Evolutionary conservation across 2,329 filamentous ascomycete species (phyloP).

Genomic region (Penicillium frequentans): DNA sequence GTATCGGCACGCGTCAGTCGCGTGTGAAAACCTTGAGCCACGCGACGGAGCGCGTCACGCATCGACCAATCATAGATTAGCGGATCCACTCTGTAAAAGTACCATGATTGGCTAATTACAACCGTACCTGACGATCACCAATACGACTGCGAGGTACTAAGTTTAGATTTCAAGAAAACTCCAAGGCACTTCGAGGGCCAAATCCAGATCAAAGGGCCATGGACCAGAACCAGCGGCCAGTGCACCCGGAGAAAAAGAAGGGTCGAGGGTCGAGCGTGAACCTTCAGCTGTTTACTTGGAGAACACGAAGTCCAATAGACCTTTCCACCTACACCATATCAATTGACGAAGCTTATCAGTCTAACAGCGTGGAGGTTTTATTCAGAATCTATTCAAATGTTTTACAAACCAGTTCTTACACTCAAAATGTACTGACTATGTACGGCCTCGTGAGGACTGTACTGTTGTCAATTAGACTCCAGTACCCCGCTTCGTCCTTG

Average conservation of each 20-base stretch:
- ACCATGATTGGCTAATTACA: background rate
- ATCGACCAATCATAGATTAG: constrained; percentile 8
- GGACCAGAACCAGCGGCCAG: background rate
- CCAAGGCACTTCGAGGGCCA: background rate
- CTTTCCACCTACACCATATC: background rate
- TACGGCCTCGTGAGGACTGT: background rate
- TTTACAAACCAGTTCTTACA: background rate
- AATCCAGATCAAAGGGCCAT: background rate
- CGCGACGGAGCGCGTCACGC: constrained; percentile 8
- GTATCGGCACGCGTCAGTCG: background rate
- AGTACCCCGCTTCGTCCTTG: constrained; percentile 13
- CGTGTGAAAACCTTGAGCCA: background rate
- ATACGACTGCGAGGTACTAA: background rate
- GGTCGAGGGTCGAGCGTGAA: background rate
- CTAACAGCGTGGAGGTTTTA: background rate
- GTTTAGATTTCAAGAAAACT: background rate
- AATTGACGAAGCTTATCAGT: background rate
- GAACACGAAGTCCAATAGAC: background rate
- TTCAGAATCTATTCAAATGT: background rate
- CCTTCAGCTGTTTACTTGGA: background rate
- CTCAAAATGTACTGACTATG: background rate
- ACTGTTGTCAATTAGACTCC: background rate
- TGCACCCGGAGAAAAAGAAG: background rate
- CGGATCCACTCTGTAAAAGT: background rate
- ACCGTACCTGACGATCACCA: constrained; percentile 1